These are phyloP conservation scores for Austroboletus niveus DNA, from an alignment of 1,284 basidiomycete genomes.

Conservation along the genomic window DNA sequence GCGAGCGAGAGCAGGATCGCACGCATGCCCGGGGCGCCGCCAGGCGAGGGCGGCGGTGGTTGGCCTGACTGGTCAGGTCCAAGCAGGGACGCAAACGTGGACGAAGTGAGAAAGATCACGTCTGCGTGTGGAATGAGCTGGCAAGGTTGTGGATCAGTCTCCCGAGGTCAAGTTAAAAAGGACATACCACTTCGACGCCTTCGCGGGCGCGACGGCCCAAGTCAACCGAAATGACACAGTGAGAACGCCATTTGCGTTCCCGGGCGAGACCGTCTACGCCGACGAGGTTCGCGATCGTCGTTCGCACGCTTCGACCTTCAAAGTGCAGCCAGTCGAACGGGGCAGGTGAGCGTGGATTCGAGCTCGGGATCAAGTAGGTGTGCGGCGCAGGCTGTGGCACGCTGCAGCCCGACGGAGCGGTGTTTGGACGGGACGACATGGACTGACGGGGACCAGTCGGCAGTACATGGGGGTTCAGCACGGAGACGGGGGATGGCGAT, in stretches of 20 bases:
- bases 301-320: constrained; percentile 72
- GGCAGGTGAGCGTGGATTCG: constrained; percentile 56
- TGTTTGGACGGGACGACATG: constrained; percentile 24
- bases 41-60: constrained; percentile 47
- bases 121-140: constrained; percentile 78
- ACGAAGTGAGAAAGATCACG: constrained; percentile 55
- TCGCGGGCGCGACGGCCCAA: constrained; percentile 67
- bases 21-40: constrained; percentile 57
- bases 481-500: constrained; percentile 35
- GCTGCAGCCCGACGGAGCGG: constrained; percentile 13
- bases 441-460: constrained; percentile 30
- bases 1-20: constrained; percentile 72
- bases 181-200: constrained; percentile 71
- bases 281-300: constrained; percentile 70
- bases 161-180: constrained; percentile 20
- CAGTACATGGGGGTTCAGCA: constrained; percentile 36
- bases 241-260: constrained; percentile 75
- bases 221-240: constrained; percentile 77
- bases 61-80: background rate
- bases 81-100: constrained; percentile 23
- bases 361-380: constrained; percentile 24
- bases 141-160: background rate
- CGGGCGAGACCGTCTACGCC: constrained; percentile 75
- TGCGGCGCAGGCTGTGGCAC: constrained; percentile 5
- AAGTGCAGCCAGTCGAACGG: constrained; percentile 85